phyloP scores from a whole-genome alignment of 2,329 filamentous ascomycete species.

The Exserohilum rostratum region DNA sequence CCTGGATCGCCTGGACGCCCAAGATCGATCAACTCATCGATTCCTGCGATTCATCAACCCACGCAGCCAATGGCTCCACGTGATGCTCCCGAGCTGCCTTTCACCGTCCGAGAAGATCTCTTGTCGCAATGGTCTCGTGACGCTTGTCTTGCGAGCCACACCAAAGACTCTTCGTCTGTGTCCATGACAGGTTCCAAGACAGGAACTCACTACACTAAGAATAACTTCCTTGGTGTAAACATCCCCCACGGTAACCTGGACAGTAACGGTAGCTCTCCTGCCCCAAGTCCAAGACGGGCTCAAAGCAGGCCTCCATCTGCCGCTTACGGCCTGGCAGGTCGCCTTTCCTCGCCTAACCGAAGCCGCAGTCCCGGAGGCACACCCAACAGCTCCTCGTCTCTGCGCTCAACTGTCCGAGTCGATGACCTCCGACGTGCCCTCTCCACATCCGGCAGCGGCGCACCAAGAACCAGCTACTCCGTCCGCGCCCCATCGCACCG shows the following conservation, averaged over 20 bases:
- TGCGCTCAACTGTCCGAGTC: conserved; percentile 49
- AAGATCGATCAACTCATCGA: conserved; percentile 61
- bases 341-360: conserved; percentile 36
- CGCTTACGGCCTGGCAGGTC: conserved; percentile 46
- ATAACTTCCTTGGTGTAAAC: conserved; percentile 63
- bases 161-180: conserved; percentile 71
- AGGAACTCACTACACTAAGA: conserved; percentile 38
- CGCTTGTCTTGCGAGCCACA: conserved; percentile 69
- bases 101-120: conserved; percentile 74
- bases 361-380: conserved; percentile 39
- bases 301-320: conserved; percentile 41
- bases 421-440: conserved; percentile 56
- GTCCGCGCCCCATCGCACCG: conserved; percentile 32
- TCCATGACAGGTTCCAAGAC: conserved; percentile 78
- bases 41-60: conserved; percentile 52
- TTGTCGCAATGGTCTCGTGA: conserved; percentile 81
- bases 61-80: conserved; percentile 29
- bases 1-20: conserved; percentile 70
- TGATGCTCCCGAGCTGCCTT: conserved; percentile 62
- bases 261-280: conserved; percentile 39
- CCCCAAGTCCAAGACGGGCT: conserved; percentile 39
- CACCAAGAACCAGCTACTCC: conserved; percentile 41
- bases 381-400: conserved; percentile 44
- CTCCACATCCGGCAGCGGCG: conserved; percentile 39
- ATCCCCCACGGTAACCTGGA: conserved; percentile 49